These are phyloP conservation scores for Avicennia marina DNA, from an alignment of 257 asterid species.

Conservation along the genomic window DNA sequence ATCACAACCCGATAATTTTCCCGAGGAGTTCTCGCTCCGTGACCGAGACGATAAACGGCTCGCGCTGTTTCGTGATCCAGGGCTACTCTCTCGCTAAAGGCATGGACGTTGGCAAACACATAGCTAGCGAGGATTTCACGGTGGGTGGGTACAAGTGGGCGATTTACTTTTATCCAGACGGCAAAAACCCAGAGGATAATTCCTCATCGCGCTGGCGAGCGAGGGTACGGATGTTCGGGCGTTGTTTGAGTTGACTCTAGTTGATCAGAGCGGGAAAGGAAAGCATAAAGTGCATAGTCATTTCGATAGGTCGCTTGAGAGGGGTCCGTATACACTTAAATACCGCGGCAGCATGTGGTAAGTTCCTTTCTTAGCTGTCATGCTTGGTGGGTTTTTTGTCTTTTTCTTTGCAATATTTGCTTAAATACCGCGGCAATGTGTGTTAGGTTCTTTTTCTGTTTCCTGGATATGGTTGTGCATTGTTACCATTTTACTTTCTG, in stretches of 20 bases:
- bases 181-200: constrained; percentile 64
- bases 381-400: neutral
- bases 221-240: constrained; percentile 78
- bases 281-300: constrained; percentile 73
- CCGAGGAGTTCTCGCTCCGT: constrained; percentile 61
- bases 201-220: constrained; percentile 64
- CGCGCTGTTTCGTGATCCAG: constrained; percentile 58
- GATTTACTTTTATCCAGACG: constrained; percentile 72
- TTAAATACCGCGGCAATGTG: constrained; percentile 39
- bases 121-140: constrained; percentile 62
- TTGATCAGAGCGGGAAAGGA: constrained; percentile 77
- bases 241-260: constrained; percentile 60
- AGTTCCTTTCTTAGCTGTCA: neutral
- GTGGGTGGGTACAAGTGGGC: constrained; percentile 78
- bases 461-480: neutral
- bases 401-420: neutral
- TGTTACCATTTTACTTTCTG: neutral
- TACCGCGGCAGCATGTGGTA: constrained; percentile 71
- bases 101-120: constrained; percentile 65
- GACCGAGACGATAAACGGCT: constrained; percentile 62
- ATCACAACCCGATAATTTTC: constrained; percentile 12
- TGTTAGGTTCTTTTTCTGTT: constrained; percentile 24
- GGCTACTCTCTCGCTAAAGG: constrained; percentile 72
- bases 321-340: constrained; percentile 62
- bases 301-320: constrained; percentile 67